Evolutionary conservation across 106 monocot species (phyloP), one percentile per base, ranked within the genome.

Genomic region (Posidonia australis): DNA sequence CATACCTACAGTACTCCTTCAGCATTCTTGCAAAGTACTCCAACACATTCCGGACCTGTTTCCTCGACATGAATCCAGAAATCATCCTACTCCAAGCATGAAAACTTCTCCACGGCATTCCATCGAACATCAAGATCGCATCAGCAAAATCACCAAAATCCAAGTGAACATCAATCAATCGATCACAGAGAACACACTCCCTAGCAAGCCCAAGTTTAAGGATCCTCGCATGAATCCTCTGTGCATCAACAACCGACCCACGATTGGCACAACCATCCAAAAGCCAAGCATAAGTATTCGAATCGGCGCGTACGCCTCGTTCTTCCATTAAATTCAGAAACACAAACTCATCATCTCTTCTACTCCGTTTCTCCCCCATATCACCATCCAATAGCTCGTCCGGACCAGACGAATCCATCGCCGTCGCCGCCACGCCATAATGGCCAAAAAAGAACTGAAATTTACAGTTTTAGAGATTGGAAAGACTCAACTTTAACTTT

Each of bases 71-170:
- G 45, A 76, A 74, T 25, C 65, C 71, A 4, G 58, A 17, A 51
- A 86, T 67, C 53, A 83, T 22, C 19, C 43, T 58, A 52, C 69
- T 90, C 80, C 81, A 77, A 19, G 73, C 79, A 58, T 66, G 71
- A 54, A 63, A 42, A 46, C 46, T 77, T 75, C 72, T 77, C 1
- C 44, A 18, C 44, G 69, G 27, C 79, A 84, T 82, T 66, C 61
- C 68, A 56, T 82, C 82, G 28, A 82, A 74, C 77, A 79, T 0
- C 3, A 28, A 72, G 58, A 67, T 10, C 11, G 81, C 76, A 63
- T 78, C 59, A 14, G 1, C 18, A 51, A 68, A 58, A 32, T 79
- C 58, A 22, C 77, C 78, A 18, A 62, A 44, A 44, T 12, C 60
- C 29, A 62, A 26, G 54, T 80, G 80, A 23, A 46, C 4, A 65